Evolutionary conservation across 2,329 filamentous ascomycete genomes (phyloP), one percentile per base, ranked within the genome.

Genomic region (Trichoderma hamatum): DNA sequence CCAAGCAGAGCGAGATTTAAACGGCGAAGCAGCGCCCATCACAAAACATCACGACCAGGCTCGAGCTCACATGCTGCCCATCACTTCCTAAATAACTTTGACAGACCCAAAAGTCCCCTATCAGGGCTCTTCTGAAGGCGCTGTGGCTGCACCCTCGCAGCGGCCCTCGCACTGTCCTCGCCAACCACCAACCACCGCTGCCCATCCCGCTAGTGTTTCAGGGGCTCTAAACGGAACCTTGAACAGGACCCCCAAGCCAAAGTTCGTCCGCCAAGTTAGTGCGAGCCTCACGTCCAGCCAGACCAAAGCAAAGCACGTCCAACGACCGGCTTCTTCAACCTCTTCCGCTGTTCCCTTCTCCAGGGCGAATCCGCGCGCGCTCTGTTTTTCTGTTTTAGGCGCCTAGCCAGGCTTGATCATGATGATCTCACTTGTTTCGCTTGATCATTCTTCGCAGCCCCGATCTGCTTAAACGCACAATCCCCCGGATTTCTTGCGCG

Each of bases 401-500:
- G 32, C 28, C 39, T 54, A 39, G 43, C 28, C 49, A 16, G n/a
- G 43, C 69, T 69, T 56, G 55, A 74, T 71, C 75, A 78, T 71
- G 72, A 79, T 79, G 77, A 74, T 71, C 75, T 72, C 73, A 74
- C 73, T 67, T 72, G 73, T 74, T 71, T 73, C 72, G 70, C 70
- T 63, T 58, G 60, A 32, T 67, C 66, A 70, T 67, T 68, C 68
- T 69, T 73, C 72, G 73, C 73, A 74, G 77, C 75, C 76, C 76
- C 75, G 69, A 73, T 76, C 76, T 73, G 74, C 75, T 70, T 76
- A 74, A 75, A 72, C 60, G 66, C 51, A 59, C 55, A 69, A 63
- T 51, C 61, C 51, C 62, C 69, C 62, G 54, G 43, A 52, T 70
- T 63, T 62, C 51, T 63, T 61, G 70, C 67, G 56, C 46, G 28